phyloP scores from a whole-genome alignment of 192 early-diverging fungal genomes.

The Mycoemilia scoparia region DNA sequence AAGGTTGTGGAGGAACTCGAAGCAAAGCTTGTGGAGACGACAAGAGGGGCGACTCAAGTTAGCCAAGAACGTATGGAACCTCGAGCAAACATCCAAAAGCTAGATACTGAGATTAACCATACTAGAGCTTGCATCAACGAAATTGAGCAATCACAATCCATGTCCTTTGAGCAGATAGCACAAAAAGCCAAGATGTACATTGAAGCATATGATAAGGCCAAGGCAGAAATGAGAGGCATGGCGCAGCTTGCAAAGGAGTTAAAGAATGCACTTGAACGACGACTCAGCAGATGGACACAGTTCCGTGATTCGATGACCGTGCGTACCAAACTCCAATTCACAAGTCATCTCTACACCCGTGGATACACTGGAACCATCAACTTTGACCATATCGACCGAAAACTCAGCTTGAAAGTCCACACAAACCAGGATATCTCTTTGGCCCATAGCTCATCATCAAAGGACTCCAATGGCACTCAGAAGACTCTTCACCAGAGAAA shows the following conservation, averaged over 20 bases:
- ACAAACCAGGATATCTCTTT: conserved; percentile 17
- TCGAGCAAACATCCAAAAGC: conserved; percentile 16
- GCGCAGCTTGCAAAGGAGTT: conserved; percentile 32
- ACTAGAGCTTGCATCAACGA: conserved; percentile 30
- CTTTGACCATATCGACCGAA: conserved; percentile 49
- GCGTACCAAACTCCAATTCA: conserved; percentile 56
- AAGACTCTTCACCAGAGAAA: conserved; percentile 29
- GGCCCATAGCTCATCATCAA: conserved; percentile 7
- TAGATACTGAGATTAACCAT: conserved; percentile 44
- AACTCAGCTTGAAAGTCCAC: conserved; percentile 43
- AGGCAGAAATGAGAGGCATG: conserved; percentile 28
- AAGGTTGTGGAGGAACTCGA: conserved; percentile 10
- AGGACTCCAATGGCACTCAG: conserved; percentile 1
- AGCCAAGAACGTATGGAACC: conserved; percentile 44
- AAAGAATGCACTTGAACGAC: conserved; percentile 31
- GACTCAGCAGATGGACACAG: conserved; percentile 40
- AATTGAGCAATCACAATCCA: conserved; percentile 38
- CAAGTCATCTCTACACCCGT: conserved; percentile 49
- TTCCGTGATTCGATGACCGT: conserved; percentile 61
- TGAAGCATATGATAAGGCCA: conserved; percentile 34
- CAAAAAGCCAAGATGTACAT: conserved; percentile 29
- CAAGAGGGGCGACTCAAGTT: conserved; percentile 31
- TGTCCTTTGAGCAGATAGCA: conserved; percentile 40
- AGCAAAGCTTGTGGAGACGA: conserved; percentile 21
- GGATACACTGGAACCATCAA: conserved; percentile 65